Percentiles rank a stretch among this genome's conserved stretches.
Evolutionary conservation across 352 stramenopile species (phyloP).

Genomic region (Pilasporangium apinafurcum): DNA sequence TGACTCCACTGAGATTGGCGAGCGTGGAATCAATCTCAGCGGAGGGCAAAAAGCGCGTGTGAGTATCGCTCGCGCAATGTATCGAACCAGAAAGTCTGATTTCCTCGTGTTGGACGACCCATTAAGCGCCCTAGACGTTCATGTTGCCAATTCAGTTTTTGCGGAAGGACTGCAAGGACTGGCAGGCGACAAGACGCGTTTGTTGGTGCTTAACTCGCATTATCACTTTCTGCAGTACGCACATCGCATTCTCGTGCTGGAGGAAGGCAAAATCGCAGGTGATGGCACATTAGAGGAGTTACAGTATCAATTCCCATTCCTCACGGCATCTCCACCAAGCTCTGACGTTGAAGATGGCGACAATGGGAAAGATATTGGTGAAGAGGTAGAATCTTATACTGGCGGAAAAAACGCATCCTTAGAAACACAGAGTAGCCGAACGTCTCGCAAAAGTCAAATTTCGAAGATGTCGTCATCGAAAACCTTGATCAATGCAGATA

Average conservation of each 20-base stretch:
- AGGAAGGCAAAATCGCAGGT: slow-evolving; percentile 20
- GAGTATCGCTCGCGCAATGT: slow-evolving; percentile 49
- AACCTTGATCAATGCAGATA: neutral
- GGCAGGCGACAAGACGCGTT: slow-evolving; percentile 17
- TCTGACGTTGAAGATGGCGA: neutral
- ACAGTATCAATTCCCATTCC: slow-evolving; percentile 14
- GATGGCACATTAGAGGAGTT: slow-evolving; percentile 20
- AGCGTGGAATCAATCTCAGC: slow-evolving; percentile 77
- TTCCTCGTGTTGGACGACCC: slow-evolving; percentile 65
- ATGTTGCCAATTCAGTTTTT: slow-evolving; percentile 38
- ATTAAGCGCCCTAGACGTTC: slow-evolving; percentile 50
- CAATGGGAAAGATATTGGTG: too few relatives aligned
- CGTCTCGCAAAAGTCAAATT: neutral
- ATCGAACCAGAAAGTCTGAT: slow-evolving; percentile 36
- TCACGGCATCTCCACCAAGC: slow-evolving; percentile 9
- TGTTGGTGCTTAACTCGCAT: slow-evolving; percentile 37
- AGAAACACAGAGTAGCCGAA: neutral
- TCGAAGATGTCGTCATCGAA: too few relatives aligned
- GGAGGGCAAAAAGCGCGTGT: slow-evolving; percentile 80
- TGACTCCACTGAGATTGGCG: slow-evolving; percentile 93
- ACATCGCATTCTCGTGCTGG: slow-evolving; percentile 30
- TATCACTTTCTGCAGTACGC: slow-evolving; percentile 34
- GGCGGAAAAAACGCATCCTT: neutral
- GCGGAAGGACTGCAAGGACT: slow-evolving; percentile 19
- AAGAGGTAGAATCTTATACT: neutral